phyloP scores from a whole-genome alignment of 2,329 filamentous ascomycete genomes.

The Zasmidium angulare region DNA sequence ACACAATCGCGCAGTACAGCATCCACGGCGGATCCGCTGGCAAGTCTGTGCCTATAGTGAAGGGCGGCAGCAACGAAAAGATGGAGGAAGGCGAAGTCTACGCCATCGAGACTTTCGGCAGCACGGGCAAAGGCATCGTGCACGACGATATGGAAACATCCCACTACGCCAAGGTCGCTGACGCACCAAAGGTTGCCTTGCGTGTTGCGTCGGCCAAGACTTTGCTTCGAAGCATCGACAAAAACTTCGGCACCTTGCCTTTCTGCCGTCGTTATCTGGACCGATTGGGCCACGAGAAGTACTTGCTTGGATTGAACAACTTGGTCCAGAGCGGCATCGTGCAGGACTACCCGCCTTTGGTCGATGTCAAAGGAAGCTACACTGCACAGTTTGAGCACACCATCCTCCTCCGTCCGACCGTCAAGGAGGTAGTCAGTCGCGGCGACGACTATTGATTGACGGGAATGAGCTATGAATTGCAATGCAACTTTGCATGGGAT shows the following conservation, averaged over 20 bases:
- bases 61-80: slow-evolving; percentile 48
- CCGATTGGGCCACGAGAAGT: slow-evolving; percentile 60
- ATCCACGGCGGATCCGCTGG: slow-evolving; percentile 56
- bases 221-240: slow-evolving; percentile 58
- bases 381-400: slow-evolving; percentile 65
- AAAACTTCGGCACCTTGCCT: slow-evolving; percentile 62
- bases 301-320: slow-evolving; percentile 59
- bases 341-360: slow-evolving; percentile 57
- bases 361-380: slow-evolving; percentile 61
- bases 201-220: slow-evolving; percentile 55
- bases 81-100: slow-evolving; percentile 62
- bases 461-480: background rate
- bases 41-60: slow-evolving; percentile 58
- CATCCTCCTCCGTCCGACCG: slow-evolving; percentile 40
- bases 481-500: background rate
- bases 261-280: slow-evolving; percentile 65
- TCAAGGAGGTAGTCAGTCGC: slow-evolving; percentile 44
- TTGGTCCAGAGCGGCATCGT: slow-evolving; percentile 59
- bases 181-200: slow-evolving; percentile 39
- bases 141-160: slow-evolving; percentile 47
- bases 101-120: slow-evolving; percentile 60
- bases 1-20: slow-evolving; percentile 55
- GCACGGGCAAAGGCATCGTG: slow-evolving; percentile 52
- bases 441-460: slow-evolving; percentile 38
- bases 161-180: slow-evolving; percentile 37